These are phyloP conservation scores for Carex sylvatica DNA, from an alignment of 202 grass and related monocot genomes.

Conservation along the genomic window DNA sequence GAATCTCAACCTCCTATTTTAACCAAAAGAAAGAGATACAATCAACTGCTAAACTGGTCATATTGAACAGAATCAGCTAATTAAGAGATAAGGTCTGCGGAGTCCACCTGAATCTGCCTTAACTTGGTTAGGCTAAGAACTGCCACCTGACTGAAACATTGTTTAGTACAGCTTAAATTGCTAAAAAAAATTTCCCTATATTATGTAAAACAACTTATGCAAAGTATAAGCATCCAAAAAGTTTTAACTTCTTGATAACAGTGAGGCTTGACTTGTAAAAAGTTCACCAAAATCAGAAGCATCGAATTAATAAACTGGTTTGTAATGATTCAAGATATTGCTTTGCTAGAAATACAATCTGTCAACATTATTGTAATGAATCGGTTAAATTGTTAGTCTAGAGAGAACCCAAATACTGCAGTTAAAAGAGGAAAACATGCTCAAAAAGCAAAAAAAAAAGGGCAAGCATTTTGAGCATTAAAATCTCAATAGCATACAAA, in stretches of 20 bases:
- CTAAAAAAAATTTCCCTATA: neutral
- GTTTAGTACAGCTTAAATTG: neutral
- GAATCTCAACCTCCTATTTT: neutral
- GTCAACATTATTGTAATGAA: neutral
- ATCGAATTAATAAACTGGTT: neutral
- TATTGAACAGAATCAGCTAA: neutral
- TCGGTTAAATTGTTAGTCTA: neutral
- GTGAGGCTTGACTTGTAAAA: neutral
- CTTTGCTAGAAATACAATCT: neutral
- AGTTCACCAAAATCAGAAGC: slow-evolving; percentile 8
- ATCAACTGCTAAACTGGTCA: neutral
- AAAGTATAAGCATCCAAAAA: neutral
- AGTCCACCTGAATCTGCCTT: neutral
- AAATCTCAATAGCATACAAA: neutral
- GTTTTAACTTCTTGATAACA: neutral
- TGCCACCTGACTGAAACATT: neutral
- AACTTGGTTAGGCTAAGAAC: neutral
- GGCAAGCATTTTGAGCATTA: neutral
- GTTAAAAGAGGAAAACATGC: neutral
- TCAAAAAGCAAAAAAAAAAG: neutral
- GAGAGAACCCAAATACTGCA: neutral
- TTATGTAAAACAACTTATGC: neutral
- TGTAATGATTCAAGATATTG: neutral
- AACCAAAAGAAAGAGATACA: neutral
- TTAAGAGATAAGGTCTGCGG: neutral